Percentiles rank a stretch among this genome's conserved stretches.
phyloP scores from a whole-genome alignment of 208 protist species.

The Trypanosoma theileri region DNA sequence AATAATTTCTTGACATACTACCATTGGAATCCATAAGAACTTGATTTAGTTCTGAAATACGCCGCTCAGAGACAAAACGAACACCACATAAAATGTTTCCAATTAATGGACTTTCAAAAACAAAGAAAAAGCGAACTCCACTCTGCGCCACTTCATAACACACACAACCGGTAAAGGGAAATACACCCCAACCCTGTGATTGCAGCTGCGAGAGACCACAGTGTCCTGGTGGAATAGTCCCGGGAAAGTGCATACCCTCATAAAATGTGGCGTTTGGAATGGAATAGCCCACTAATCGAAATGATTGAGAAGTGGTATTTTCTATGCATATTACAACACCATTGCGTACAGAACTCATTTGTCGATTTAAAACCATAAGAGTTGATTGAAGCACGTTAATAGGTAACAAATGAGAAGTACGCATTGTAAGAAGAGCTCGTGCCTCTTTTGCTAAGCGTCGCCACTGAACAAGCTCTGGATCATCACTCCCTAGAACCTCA shows the following conservation, averaged over 20 bases:
- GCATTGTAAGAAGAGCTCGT: conserved; percentile 55
- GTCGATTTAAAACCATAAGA: conserved; percentile 49
- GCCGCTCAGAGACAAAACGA: conserved; percentile 46
- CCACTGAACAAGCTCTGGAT: conserved; percentile 56
- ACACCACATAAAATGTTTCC: conserved; percentile 61
- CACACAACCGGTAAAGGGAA: conserved; percentile 55
- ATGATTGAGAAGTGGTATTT: conserved; percentile 43
- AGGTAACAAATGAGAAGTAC: conserved; percentile 53
- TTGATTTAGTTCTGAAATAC: conserved; percentile 33
- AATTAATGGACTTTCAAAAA: conserved; percentile 71
- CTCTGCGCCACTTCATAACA: conserved; percentile 65
- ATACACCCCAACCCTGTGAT: conserved; percentile 64
- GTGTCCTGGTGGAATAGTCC: conserved; percentile 39
- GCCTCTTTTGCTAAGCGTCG: conserved; percentile 49
- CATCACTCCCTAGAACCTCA: background rate
- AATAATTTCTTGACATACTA: background rate
- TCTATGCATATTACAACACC: conserved; percentile 54
- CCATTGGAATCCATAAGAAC: conserved; percentile 35
- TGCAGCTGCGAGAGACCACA: conserved; percentile 63
- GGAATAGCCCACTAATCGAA: conserved; percentile 51
- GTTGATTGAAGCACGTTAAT: conserved; percentile 42
- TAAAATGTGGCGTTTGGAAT: conserved; percentile 48
- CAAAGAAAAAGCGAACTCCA: conserved; percentile 58
- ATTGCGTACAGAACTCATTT: conserved; percentile 36
- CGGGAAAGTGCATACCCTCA: conserved; percentile 52